Percentiles rank a stretch among this genome's conserved stretches.
Evolutionary conservation across 2,329 filamentous ascomycete genomes (phyloP).

Genomic region (Claviceps africana): DNA sequence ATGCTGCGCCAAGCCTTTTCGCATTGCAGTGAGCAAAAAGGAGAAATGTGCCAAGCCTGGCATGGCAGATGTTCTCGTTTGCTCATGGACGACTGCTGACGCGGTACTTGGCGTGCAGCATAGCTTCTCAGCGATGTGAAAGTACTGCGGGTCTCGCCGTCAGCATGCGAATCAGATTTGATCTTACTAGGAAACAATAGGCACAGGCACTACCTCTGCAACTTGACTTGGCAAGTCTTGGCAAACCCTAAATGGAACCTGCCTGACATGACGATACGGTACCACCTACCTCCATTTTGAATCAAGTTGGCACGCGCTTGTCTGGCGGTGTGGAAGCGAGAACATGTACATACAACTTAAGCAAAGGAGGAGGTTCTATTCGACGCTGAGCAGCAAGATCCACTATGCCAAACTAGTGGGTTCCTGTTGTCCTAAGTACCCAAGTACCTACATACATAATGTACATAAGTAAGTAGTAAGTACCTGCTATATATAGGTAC

Average conservation of each 20-base stretch:
- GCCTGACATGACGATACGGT: neutral
- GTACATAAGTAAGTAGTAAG: too few relatives aligned
- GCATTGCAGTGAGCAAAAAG: neutral
- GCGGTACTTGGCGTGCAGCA: neutral
- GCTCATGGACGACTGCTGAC: neutral
- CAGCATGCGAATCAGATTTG: neutral
- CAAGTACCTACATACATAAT: too few relatives aligned
- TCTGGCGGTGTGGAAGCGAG: neutral
- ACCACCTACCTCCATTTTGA: neutral
- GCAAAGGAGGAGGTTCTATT: too few relatives aligned
- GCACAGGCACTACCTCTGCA: too few relatives aligned
- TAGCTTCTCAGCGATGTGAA: neutral
- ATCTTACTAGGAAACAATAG: neutral
- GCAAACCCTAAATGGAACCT: neutral
- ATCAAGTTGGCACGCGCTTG: neutral
- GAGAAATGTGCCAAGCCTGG: slow-evolving; percentile 5
- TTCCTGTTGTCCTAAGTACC: neutral
- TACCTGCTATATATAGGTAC: too few relatives aligned
- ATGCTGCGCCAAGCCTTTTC: neutral
- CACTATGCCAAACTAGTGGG: neutral
- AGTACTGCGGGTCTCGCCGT: neutral
- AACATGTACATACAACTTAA: too few relatives aligned
- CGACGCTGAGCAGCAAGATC: neutral
- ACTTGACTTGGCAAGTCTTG: neutral
- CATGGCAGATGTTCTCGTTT: neutral